Base-by-base conservation (phyloP, 1,284 basidiomycete genomes). In the Takashimella tepidaria region DNA sequence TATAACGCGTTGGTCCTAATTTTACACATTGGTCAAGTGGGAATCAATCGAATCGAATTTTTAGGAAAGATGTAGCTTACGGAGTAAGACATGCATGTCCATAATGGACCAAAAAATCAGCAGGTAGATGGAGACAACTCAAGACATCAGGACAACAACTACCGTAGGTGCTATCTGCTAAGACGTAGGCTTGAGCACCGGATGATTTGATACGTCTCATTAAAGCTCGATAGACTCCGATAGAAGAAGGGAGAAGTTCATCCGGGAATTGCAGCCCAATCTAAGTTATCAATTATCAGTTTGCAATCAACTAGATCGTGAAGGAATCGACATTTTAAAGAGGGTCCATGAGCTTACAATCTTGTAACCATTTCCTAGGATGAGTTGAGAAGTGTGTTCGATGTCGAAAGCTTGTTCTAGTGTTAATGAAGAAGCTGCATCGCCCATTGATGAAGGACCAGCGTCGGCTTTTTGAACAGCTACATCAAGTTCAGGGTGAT, bases 111-210 rank as follows among this genome's bases (percentile, higher is more conserved):
- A 98, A 81, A 8, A 87, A 82, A 67, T 98, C 89, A 0, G 93
- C 92, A 59, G 93, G 85, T 42, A 95, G 86, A 70, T 98, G 96
- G 60, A 92, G 86, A 4, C 95, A 93, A 6, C 92, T 89, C 3
- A 98, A 87, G 66, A 98, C 89, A 70, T 99, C 96, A 3, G 96
- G 92, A 69, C 95, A 98, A 70, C 95, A 99, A 66, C 88, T 92
- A 71, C 93, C 95, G 73, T 98, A 98, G 24, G 92, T 96, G 23
- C 93, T 98, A 75, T 98, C 95, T 12, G 93, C 93, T 19, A 97
- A 81, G 4, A 98, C 87, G 69, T 93, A 98, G 23, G 92, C 78
- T 62, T 93, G 75, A 21, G 69, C 72, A 6, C 62, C 71, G 6
- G 57, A 59, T 26, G 45, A 43, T 5, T 44, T 84, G 54, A 89